Percentiles rank a stretch among this genome's conserved stretches.
phyloP scores from a whole-genome alignment of 2,329 filamentous ascomycete species.

The Phoma sp. region DNA sequence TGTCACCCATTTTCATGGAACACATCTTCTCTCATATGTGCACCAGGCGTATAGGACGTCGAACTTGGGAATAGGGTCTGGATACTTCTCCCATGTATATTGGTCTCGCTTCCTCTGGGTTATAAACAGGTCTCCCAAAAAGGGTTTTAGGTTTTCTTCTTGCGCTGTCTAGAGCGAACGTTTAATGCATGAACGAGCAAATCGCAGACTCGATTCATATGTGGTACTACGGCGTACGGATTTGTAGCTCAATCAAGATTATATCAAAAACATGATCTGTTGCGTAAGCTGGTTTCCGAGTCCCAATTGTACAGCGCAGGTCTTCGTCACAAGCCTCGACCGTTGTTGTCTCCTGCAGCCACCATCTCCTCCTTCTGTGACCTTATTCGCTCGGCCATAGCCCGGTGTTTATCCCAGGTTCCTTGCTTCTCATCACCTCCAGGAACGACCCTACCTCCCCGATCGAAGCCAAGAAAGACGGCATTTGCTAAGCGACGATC shows the following conservation, averaged over 20 bases:
- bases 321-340: not conserved
- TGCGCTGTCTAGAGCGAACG: slow-evolving; percentile 10
- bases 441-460: not conserved
- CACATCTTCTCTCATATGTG: slow-evolving; percentile 23
- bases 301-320: no score
- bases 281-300: not conserved
- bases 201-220: slow-evolving; percentile 10
- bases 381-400: slow-evolving; percentile 5
- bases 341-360: not conserved
- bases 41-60: slow-evolving; percentile 23
- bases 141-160: slow-evolving; percentile 8
- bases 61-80: slow-evolving; percentile 23
- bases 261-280: not conserved
- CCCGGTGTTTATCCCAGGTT: slow-evolving; percentile 5
- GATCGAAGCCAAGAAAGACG: slow-evolving; percentile 1
- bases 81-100: slow-evolving; percentile 35
- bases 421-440: slow-evolving; percentile 9
- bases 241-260: slow-evolving; percentile 21
- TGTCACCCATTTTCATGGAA: slow-evolving; percentile 21
- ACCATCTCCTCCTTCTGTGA: not conserved
- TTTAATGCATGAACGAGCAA: slow-evolving; percentile 17
- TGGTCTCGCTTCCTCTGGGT: slow-evolving; percentile 16
- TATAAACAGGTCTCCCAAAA: slow-evolving; percentile 11
- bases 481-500: slow-evolving; percentile 9
- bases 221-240: slow-evolving; percentile 9